Percentiles rank a stretch among this genome's conserved stretches.
Evolutionary conservation across 1,284 basidiomycete species (phyloP).

Genomic region (Papiliotrema nemorosa): DNA sequence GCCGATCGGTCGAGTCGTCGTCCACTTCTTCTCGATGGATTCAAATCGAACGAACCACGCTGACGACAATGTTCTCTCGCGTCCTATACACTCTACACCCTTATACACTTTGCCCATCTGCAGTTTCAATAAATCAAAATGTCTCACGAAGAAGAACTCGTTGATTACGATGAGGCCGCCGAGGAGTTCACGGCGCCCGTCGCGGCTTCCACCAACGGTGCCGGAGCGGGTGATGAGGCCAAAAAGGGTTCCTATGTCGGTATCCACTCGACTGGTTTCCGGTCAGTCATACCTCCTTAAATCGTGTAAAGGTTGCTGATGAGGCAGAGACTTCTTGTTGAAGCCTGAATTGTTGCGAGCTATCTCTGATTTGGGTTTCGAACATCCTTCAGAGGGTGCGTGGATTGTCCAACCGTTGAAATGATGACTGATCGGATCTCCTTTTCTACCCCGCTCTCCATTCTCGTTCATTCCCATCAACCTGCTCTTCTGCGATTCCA

Average conservation of each 20-base stretch:
- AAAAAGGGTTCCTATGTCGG: constrained; percentile 97
- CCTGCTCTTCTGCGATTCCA: background rate
- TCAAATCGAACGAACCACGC: no score
- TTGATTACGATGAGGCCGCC: constrained; percentile 92
- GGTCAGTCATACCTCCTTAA: constrained; percentile 54
- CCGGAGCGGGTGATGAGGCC: constrained; percentile 64
- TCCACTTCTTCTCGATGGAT: no score
- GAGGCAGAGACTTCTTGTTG: constrained; percentile 84
- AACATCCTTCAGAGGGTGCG: constrained; percentile 98
- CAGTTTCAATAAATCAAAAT: constrained; percentile 18
- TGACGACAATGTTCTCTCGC: no score
- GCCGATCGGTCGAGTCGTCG: no score
- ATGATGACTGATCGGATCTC: background rate
- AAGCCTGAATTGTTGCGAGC: constrained; percentile 96
- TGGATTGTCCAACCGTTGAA: constrained; percentile 9
- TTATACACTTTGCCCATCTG: no score
- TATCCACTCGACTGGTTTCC: constrained; percentile 93
- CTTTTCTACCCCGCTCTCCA: background rate
- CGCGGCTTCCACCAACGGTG: constrained; percentile 55
- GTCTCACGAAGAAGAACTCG: constrained; percentile 50
- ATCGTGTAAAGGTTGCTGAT: background rate
- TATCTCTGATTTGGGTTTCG: constrained; percentile 98
- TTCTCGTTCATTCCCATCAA: background rate
- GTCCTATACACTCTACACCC: no score
- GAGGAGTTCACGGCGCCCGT: constrained; percentile 70